Conservation (phyloP, 208 protist species). For the Trypanosoma lewisi region DNA sequence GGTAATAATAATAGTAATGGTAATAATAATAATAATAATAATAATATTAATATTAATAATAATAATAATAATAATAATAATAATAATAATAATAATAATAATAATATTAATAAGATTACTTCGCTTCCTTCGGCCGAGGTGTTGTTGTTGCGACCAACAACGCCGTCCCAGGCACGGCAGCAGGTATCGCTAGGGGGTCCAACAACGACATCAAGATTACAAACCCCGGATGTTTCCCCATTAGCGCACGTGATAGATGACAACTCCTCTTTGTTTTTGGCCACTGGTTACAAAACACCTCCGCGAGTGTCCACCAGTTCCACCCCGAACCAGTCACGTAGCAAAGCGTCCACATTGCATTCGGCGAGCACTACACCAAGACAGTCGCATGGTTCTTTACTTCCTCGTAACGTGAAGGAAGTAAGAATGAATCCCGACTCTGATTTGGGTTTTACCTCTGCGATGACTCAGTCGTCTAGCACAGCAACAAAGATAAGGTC, state of each 20-base stretch:
- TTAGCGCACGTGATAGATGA: constrained; percentile 9
- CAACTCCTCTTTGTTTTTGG: constrained; percentile 15
- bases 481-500: not conserved
- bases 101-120: too few relatives aligned
- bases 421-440: not conserved
- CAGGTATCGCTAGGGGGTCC: too few relatives aligned
- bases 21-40: too few relatives aligned
- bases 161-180: not conserved
- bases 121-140: too few relatives aligned
- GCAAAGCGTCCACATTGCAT: not conserved
- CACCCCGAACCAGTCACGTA: not conserved
- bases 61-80: too few relatives aligned
- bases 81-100: too few relatives aligned
- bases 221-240: constrained; percentile 17
- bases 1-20: too few relatives aligned
- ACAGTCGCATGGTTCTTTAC: not conserved
- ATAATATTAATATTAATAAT: too few relatives aligned
- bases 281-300: constrained; percentile 5
- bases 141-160: not conserved
- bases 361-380: not conserved
- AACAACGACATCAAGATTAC: not conserved
- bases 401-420: not conserved
- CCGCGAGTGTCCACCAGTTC: not conserved
- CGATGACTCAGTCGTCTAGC: not conserved
- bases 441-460: not conserved